Percentiles rank a stretch among this genome's conserved stretches.
phyloP scores from a whole-genome alignment of 768 basidiomycete genomes.

The Lentinula aciculospora region DNA sequence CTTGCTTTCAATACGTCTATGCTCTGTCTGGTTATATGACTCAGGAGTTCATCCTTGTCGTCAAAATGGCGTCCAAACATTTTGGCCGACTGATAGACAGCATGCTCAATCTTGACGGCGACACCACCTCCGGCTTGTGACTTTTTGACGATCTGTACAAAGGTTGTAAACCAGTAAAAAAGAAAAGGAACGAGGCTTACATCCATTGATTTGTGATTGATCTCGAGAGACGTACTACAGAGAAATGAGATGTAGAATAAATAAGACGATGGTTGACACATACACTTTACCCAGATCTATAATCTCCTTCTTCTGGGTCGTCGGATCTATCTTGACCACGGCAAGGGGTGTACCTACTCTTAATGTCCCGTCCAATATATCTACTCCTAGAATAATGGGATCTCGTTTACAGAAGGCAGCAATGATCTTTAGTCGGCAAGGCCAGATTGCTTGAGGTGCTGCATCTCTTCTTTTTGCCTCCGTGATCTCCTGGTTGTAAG shows the following conservation, averaged over 20 bases:
- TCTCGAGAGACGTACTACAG: slow-evolving; percentile 87
- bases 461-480: slow-evolving; percentile 92
- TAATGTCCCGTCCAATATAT: slow-evolving; percentile 89
- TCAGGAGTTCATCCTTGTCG: slow-evolving; percentile 91
- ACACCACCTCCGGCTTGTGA: slow-evolving; percentile 93
- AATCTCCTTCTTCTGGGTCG: slow-evolving; percentile 85
- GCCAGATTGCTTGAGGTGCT: slow-evolving; percentile 95
- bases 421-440: slow-evolving; percentile 87
- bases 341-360: slow-evolving; percentile 92
- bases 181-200: slow-evolving; percentile 32
- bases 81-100: slow-evolving; percentile 91
- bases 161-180: not conserved
- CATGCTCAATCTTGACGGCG: slow-evolving; percentile 97
- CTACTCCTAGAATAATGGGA: slow-evolving; percentile 95
- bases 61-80: slow-evolving; percentile 96
- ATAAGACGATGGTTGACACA: slow-evolving; percentile 20
- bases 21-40: slow-evolving; percentile 85
- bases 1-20: slow-evolving; percentile 92
- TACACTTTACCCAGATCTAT: slow-evolving; percentile 94
- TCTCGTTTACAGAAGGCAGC: slow-evolving; percentile 96
- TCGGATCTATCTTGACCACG: slow-evolving; percentile 88
- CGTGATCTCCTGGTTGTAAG: slow-evolving; percentile 85
- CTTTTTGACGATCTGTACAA: slow-evolving; percentile 77
- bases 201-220: slow-evolving; percentile 89
- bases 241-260: slow-evolving; percentile 7